Percentiles rank a stretch among this genome's conserved stretches.
phyloP scores from a whole-genome alignment of 2,329 filamentous ascomycete genomes.

The Elsinoe fawcettii region DNA sequence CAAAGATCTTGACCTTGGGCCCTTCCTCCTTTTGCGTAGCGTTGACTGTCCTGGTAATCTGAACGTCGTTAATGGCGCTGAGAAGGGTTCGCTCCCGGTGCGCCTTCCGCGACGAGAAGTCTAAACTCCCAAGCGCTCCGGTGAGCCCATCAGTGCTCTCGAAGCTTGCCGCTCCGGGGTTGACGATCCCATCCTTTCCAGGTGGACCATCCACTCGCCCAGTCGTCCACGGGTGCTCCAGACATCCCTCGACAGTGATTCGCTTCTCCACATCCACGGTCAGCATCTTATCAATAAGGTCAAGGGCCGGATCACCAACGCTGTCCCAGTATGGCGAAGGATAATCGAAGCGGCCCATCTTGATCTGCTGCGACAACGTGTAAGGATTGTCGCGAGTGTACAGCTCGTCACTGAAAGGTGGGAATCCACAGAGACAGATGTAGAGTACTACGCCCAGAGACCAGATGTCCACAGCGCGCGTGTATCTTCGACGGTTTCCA shows the following conservation, averaged over 20 bases:
- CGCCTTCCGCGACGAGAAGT: slow-evolving; percentile 75
- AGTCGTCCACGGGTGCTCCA: slow-evolving; percentile 84
- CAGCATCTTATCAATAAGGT: slow-evolving; percentile 92
- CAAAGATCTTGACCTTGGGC: slow-evolving; percentile 62
- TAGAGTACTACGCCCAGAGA: slow-evolving; percentile 96
- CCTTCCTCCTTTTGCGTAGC: slow-evolving; percentile 44
- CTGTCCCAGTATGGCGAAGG: slow-evolving; percentile 94
- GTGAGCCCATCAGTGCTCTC: slow-evolving; percentile 92
- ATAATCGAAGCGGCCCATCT: slow-evolving; percentile 81
- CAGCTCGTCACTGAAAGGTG: slow-evolving; percentile 92
- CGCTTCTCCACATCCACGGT: slow-evolving; percentile 76
- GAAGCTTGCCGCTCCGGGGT: slow-evolving; percentile 38
- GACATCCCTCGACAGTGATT: slow-evolving; percentile 82
- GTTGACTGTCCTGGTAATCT: slow-evolving; percentile 52
- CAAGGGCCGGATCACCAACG: slow-evolving; percentile 76
- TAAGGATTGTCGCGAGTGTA: slow-evolving; percentile 74
- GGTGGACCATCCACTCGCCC: slow-evolving; percentile 22
- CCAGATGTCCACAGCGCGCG: slow-evolving; percentile 92
- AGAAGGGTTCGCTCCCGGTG: slow-evolving; percentile 78
- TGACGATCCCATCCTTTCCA: slow-evolving; percentile 29
- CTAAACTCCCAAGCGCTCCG: slow-evolving; percentile 71
- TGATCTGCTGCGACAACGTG: slow-evolving; percentile 81
- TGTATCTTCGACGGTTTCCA: slow-evolving; percentile 75
- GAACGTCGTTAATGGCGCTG: slow-evolving; percentile 69
- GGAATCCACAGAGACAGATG: slow-evolving; percentile 94